Percentiles rank a stretch among this genome's conserved stretches.
phyloP scores from a whole-genome alignment of 2,329 filamentous ascomycete species.

The Colletotrichum ledebouriae region DNA sequence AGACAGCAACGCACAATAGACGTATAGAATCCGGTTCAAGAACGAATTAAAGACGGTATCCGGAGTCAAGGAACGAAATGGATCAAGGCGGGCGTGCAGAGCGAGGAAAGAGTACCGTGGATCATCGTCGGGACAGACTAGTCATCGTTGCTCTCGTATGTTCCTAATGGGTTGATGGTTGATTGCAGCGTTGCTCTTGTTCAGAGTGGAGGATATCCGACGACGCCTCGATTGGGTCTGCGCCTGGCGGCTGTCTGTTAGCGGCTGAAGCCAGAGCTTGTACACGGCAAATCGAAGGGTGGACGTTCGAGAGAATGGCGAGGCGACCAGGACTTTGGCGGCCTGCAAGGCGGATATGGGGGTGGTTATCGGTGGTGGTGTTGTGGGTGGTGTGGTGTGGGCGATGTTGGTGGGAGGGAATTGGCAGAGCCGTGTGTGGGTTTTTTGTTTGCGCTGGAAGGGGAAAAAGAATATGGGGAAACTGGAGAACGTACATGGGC shows the following conservation, averaged over 20 bases:
- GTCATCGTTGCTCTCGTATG: conserved; percentile 50
- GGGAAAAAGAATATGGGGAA: conserved; percentile 41
- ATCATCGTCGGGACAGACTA: conserved; percentile 66
- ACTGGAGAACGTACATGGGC: conserved; percentile 32
- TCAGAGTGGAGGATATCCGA: conserved; percentile 20
- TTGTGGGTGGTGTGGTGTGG: conserved; percentile 35
- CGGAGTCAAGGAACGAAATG: conserved; percentile 67
- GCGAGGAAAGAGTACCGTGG: conserved; percentile 63
- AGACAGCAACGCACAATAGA: conserved; percentile 41
- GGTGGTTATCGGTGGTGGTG: conserved; percentile 12
- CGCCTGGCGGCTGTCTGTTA: conserved; percentile 34
- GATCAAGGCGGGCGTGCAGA: conserved; percentile 65
- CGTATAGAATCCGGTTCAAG: conserved; percentile 39
- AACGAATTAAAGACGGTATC: conserved; percentile 48
- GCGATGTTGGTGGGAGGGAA: conserved; percentile 36
- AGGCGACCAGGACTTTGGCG: conserved; percentile 31
- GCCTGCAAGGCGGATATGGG: conserved; percentile 33
- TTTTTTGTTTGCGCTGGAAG: conserved; percentile 41
- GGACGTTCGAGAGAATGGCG: conserved; percentile 27
- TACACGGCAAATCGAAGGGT: conserved; percentile 4
- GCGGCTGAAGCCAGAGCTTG: conserved; percentile 25
- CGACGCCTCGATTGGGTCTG: conserved; percentile 27
- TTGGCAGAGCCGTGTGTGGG: conserved; percentile 39
- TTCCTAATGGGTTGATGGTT: conserved; percentile 37
- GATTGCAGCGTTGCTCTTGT: conserved; percentile 27